These are phyloP conservation scores for Silene conica DNA, from an alignment of 148 eudicot genomes.

Conservation along the genomic window DNA sequence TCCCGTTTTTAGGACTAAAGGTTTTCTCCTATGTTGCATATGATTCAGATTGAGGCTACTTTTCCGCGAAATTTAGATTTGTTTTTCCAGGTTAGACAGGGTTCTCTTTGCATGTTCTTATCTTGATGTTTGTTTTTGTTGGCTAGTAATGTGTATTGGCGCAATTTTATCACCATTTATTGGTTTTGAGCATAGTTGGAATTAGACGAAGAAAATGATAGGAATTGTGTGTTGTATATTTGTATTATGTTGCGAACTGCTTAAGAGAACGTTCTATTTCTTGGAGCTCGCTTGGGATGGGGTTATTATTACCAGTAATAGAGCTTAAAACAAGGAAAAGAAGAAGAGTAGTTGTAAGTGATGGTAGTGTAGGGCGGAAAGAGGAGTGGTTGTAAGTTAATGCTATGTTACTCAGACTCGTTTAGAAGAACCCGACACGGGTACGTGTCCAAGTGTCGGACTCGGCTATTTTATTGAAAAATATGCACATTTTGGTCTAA, in stretches of 20 bases:
- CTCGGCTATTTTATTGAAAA: no score
- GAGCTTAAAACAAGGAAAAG: background rate
- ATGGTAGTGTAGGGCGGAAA: no score
- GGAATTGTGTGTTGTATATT: background rate
- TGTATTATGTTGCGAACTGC: background rate
- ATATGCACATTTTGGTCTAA: no score
- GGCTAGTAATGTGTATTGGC: background rate
- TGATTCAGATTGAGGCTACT: constrained; percentile 7
- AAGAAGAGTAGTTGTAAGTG: background rate
- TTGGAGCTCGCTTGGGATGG: background rate
- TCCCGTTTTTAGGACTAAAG: background rate
- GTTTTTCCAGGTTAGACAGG: constrained; percentile 2
- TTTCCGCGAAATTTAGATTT: background rate
- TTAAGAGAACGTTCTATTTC: background rate
- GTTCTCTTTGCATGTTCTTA: background rate
- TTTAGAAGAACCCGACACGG: no score
- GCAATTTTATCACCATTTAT: background rate
- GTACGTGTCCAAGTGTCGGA: no score
- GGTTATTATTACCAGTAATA: background rate
- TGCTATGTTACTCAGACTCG: no score
- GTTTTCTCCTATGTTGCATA: background rate
- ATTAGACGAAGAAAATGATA: background rate
- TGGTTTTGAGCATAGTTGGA: background rate
- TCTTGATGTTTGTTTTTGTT: background rate
- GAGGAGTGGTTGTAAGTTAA: background rate